Conservation (phyloP, 108 stramenopile genomes). For the Skeletonema costatum region DNA sequence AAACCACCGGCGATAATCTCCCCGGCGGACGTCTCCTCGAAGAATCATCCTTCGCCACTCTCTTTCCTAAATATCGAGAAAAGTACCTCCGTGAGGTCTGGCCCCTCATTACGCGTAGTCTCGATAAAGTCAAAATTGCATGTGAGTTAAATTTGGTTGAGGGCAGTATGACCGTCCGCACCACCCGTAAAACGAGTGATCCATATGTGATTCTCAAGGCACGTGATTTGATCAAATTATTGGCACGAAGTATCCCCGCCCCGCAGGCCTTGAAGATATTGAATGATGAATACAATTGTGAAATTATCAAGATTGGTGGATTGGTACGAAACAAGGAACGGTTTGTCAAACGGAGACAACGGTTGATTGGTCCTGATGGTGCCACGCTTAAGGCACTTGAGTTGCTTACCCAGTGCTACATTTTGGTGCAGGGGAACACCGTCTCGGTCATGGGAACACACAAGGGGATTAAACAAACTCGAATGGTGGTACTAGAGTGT, state of each 20-base stretch:
- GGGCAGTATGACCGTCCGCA: conserved; percentile 98
- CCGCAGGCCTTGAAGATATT: conserved; percentile 95
- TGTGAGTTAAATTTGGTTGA: conserved; percentile 93
- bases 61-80: conserved; percentile 99
- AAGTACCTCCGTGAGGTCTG: conserved; percentile 97
- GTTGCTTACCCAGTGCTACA: conserved; percentile 96
- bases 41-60: conserved; percentile 97
- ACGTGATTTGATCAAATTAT: conserved; percentile 95
- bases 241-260: conserved; percentile 91
- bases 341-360: conserved; percentile 97
- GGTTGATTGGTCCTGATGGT: conserved; percentile 95
- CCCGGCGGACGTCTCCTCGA: conserved; percentile 90
- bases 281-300: conserved; percentile 94
- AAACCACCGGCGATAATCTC: conserved; percentile 52
- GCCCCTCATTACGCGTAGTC: conserved; percentile 93
- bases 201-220: conserved; percentile 98
- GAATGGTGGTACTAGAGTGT: conserved; percentile 96
- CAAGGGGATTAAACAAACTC: conserved; percentile 93
- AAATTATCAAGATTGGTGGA: conserved; percentile 99
- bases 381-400: conserved; percentile 98
- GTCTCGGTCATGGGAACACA: conserved; percentile 91
- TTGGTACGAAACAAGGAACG: conserved; percentile 98
- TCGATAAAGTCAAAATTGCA: conserved; percentile 79
- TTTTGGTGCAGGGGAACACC: conserved; percentile 98
- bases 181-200: conserved; percentile 93